These are phyloP conservation scores for Skeletonema tropicum DNA, from an alignment of 108 stramenopile genomes.

Conservation along the genomic window DNA sequence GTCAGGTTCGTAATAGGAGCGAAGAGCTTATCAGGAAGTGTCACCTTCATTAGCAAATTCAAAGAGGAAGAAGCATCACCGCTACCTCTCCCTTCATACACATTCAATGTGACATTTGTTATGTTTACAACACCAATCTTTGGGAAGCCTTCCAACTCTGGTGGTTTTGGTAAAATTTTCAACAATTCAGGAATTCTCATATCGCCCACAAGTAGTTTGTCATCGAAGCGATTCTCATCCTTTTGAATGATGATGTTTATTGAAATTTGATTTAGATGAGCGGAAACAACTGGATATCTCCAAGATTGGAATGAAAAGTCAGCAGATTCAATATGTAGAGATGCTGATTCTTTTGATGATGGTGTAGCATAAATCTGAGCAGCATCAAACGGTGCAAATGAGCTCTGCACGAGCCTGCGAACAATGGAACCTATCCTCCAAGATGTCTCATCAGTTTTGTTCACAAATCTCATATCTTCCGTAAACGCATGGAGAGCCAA, in stretches of 20 bases:
- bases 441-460: neutral
- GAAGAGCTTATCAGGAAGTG: conserved; percentile 36
- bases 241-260: conserved; percentile 34
- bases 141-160: conserved; percentile 36
- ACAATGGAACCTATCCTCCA: neutral
- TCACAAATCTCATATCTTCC: neutral
- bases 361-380: neutral
- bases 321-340: conserved; percentile 23
- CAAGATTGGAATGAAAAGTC: conserved; percentile 35
- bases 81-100: conserved; percentile 20
- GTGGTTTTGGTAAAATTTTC: conserved; percentile 36
- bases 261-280: conserved; percentile 7
- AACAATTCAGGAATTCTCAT: conserved; percentile 42
- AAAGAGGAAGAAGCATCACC: conserved; percentile 7
- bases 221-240: conserved; percentile 1
- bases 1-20: conserved; percentile 27
- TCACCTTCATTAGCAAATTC: conserved; percentile 19
- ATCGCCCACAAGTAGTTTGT: conserved; percentile 22
- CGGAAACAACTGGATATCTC: conserved; percentile 34
- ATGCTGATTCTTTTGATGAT: conserved; percentile 12
- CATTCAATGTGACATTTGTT: conserved; percentile 25
- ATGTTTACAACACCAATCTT: conserved; percentile 47
- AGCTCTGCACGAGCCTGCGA: neutral
- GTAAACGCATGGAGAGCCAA: conserved; percentile 20
- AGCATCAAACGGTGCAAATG: neutral